Evolutionary conservation across 2,329 filamentous ascomycete species (phyloP).

Genomic region (Phialophora macrospora): DNA sequence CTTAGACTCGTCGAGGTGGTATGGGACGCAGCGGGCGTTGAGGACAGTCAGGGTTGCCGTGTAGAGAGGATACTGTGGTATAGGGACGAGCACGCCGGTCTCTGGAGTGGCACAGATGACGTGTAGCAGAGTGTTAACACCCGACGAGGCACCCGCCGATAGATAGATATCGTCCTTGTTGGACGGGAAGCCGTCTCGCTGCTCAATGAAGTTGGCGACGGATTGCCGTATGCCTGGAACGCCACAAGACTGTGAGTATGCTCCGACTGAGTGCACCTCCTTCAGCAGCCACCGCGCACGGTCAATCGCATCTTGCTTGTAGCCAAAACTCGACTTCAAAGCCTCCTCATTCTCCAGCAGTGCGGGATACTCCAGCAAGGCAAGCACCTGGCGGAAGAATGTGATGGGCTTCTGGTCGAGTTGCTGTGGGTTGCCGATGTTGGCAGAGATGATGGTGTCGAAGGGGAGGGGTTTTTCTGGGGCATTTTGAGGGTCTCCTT

Average conservation of each 20-base stretch:
- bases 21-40: conserved; percentile 85
- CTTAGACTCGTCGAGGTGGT: conserved; percentile 85
- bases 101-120: conserved; percentile 79
- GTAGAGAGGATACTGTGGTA: conserved; percentile 97
- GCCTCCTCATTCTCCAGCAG: conserved; percentile 82
- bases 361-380: conserved; percentile 85
- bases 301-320: conserved; percentile 86
- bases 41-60: conserved; percentile 88
- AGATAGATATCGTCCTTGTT: conserved; percentile 84
- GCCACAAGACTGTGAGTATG: conserved; percentile 94
- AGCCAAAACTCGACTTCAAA: conserved; percentile 75
- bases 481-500: conserved; percentile 47
- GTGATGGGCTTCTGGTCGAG: conserved; percentile 98
- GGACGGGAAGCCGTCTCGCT: conserved; percentile 86
- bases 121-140: conserved; percentile 90
- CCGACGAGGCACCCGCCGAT: conserved; percentile 87
- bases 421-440: conserved; percentile 99
- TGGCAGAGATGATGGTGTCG: conserved; percentile 88
- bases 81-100: conserved; percentile 87
- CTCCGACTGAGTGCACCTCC: conserved; percentile 87
- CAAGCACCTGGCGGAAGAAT: conserved; percentile 96
- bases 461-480: conserved; percentile 73
- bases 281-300: conserved; percentile 80
- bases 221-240: conserved; percentile 84
- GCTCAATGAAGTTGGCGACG: conserved; percentile 89